phyloP scores from a whole-genome alignment of 164 flowering plant species.

The Buxus sempervirens region DNA sequence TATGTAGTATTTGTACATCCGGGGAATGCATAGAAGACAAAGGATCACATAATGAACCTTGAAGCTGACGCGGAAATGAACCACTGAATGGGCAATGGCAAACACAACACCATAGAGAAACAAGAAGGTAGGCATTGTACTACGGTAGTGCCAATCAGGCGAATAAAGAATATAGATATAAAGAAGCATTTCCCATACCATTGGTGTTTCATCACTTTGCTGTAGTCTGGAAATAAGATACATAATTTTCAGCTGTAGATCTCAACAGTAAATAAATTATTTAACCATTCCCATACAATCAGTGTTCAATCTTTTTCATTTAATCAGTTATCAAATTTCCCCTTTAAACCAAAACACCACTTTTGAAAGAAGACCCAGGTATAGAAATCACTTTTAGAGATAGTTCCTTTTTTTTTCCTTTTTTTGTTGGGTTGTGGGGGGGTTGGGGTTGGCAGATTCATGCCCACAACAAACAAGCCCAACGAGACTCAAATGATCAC shows the following conservation, averaged over 20 bases:
- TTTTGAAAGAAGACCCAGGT: too few species aligned
- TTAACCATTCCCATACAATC: not conserved
- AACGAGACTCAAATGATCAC: too few species aligned
- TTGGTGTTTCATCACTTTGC: conserved; percentile 61
- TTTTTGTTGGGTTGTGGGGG: too few species aligned
- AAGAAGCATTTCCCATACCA: conserved; percentile 86
- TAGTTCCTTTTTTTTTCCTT: too few species aligned
- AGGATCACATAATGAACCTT: conserved; percentile 62
- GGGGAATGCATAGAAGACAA: conserved; percentile 71
- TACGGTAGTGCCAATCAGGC: conserved; percentile 86
- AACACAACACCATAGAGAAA: conserved; percentile 68
- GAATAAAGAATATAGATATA: conserved; percentile 78
- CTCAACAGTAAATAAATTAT: not conserved
- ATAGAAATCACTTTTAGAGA: too few species aligned
- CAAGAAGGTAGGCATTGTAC: conserved; percentile 83
- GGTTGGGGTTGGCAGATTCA: too few species aligned
- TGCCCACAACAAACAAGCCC: too few species aligned
- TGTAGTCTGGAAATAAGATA: conserved; percentile 32
- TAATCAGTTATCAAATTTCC: too few species aligned
- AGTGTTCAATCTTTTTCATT: too few species aligned
- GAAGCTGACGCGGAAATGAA: conserved; percentile 58
- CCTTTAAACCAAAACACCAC: too few species aligned
- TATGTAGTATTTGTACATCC: conserved; percentile 86
- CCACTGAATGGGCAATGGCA: conserved; percentile 53
- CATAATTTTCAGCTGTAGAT: not conserved